Percentiles rank a stretch among this genome's conserved stretches.
Evolutionary conservation across 2,329 filamentous ascomycete genomes (phyloP).

Genomic region (Aaosphaeria arxii): DNA sequence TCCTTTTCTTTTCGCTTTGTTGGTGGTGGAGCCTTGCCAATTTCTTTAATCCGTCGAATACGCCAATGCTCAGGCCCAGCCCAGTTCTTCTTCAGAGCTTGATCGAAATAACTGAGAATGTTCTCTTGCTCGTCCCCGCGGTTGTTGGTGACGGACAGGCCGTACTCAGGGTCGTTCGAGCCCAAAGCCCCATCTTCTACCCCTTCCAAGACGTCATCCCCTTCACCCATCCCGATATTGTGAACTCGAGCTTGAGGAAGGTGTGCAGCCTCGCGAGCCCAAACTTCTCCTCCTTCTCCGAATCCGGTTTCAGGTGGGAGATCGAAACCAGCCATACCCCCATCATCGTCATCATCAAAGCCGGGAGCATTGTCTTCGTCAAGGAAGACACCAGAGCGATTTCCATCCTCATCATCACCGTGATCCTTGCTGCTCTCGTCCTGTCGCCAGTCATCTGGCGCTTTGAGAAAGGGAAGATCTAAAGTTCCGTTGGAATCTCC

Average conservation of each 20-base stretch:
- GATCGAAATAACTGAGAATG: conserved; percentile 97
- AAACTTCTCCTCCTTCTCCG: conserved; percentile 92
- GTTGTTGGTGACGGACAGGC: conserved; percentile 72
- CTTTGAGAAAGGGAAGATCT: conserved; percentile 89
- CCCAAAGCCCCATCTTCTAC: conserved; percentile 50
- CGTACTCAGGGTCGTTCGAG: conserved; percentile 67
- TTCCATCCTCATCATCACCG: conserved; percentile 51
- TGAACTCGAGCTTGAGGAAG: conserved; percentile 84
- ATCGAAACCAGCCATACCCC: conserved; percentile 60
- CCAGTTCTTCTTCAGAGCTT: conserved; percentile 96
- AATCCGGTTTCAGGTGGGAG: conserved; percentile 72
- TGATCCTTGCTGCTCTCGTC: conserved; percentile 63
- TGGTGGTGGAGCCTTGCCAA: conserved; percentile 56
- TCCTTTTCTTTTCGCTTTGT: conserved; percentile 89
- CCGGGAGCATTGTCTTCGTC: conserved; percentile 82
- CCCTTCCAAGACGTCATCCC: conserved; percentile 49
- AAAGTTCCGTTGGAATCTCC: conserved; percentile 80
- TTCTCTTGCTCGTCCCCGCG: conserved; percentile 79
- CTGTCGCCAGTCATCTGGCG: conserved; percentile 78
- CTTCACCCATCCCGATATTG: conserved; percentile 56
- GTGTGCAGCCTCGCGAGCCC: conserved; percentile 85
- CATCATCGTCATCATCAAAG: conserved; percentile 76
- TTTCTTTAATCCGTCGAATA: conserved; percentile 85
- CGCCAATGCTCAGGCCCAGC: conserved; percentile 98
- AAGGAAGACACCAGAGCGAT: conserved; percentile 77